A percentile compares a stretch with the other conserved stretches of the same genome.
Conservation (phyloP, 2,329 filamentous ascomycete species). For the Colletotrichum sp. region DNA sequence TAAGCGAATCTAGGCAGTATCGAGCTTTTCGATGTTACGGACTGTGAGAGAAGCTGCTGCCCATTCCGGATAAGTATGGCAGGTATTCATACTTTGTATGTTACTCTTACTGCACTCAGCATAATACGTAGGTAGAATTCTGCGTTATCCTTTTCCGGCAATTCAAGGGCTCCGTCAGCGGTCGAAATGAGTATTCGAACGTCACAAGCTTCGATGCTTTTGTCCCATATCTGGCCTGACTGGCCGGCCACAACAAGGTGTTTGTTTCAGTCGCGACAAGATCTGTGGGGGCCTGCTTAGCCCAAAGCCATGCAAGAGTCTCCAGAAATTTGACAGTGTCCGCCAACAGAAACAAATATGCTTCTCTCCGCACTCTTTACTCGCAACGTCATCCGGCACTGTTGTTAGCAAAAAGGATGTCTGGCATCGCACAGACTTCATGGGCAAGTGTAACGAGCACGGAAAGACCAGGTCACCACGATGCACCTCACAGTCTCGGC, state of each 20-base stretch:
- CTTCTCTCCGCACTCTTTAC: not conserved
- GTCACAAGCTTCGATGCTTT: not conserved
- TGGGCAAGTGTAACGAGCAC: not conserved
- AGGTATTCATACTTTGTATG: not conserved
- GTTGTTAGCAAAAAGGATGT: not conserved
- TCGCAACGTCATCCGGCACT: not conserved
- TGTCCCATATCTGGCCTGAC: not conserved
- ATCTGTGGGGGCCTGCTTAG: not conserved
- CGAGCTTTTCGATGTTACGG: slow-evolving; percentile 36
- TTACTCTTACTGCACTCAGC: not conserved
- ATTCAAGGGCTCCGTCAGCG: not conserved
- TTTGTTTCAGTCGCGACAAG: not conserved
- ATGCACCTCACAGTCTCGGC: not conserved
- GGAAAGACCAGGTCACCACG: not conserved
- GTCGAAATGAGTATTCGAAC: not conserved
- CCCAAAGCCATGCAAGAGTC: not conserved
- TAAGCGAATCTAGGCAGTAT: slow-evolving; percentile 46
- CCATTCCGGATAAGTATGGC: not conserved
- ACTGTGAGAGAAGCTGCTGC: not conserved
- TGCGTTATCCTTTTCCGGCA: not conserved
- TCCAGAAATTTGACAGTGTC: not conserved
- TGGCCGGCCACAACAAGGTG: not conserved
- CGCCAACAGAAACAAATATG: not conserved
- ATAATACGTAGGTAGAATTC: not conserved
- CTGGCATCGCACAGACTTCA: not conserved